These are phyloP conservation scores for Beta corolliflora DNA, from an alignment of 179 eudicot species.

Conservation along the genomic window DNA sequence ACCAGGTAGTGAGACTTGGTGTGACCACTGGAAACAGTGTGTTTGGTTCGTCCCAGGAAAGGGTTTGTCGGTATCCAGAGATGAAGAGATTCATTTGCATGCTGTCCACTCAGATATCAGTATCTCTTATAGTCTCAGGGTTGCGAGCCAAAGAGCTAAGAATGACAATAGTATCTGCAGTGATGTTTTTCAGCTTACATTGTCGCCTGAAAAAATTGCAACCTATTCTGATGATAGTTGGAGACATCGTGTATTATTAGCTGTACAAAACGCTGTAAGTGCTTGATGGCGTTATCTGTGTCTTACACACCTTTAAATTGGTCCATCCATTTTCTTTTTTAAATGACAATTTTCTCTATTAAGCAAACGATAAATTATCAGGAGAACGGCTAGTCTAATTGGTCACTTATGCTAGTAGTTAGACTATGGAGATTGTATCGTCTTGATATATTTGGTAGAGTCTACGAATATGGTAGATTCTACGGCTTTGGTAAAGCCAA, in stretches of 20 bases:
- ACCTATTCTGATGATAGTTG: constrained; percentile 66
- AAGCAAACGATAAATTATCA: not conserved
- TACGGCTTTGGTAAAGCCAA: not conserved
- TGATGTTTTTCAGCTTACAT: constrained; percentile 40
- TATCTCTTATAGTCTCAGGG: constrained; percentile 54
- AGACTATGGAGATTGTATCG: not conserved
- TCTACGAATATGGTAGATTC: not conserved
- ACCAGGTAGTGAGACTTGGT: constrained; percentile 67
- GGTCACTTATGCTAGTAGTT: not conserved
- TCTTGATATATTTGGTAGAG: not conserved
- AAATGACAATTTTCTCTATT: not conserved
- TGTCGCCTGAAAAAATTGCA: constrained; percentile 78
- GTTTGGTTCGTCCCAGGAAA: constrained; percentile 69
- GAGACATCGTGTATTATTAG: constrained; percentile 59
- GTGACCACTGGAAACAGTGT: constrained; percentile 97
- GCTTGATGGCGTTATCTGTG: constrained; percentile 10
- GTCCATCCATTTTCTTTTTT: not conserved
- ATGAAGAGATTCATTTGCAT: constrained; percentile 55
- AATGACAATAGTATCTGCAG: constrained; percentile 21
- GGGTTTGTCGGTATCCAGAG: constrained; percentile 57
- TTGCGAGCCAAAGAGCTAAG: constrained; percentile 34
- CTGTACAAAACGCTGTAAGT: constrained; percentile 64
- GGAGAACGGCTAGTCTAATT: not conserved
- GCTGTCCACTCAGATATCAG: constrained; percentile 74
- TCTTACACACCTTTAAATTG: not conserved